phyloP scores from a whole-genome alignment of 768 basidiomycete genomes.

The Tephrocybe sp. region DNA sequence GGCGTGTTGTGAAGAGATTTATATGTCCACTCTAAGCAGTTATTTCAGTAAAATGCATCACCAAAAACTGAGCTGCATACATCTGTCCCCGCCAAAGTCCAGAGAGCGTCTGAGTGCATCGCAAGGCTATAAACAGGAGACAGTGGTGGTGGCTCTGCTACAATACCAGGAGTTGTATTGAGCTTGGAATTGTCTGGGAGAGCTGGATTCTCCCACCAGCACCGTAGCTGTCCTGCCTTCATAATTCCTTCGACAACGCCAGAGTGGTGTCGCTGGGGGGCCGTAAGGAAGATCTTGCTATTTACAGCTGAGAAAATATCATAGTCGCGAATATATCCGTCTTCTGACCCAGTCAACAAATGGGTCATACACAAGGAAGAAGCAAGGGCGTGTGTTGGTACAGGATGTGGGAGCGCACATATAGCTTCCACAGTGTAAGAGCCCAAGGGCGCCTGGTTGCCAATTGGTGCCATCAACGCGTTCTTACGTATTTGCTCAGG shows the following conservation, averaged over 20 bases:
- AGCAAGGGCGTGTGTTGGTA: slow-evolving; percentile 85
- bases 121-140: slow-evolving; percentile 88
- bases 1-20: slow-evolving; percentile 90
- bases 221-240: slow-evolving; percentile 83
- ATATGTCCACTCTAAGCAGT: slow-evolving; percentile 76
- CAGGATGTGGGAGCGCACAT: slow-evolving; percentile 88
- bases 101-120: slow-evolving; percentile 91
- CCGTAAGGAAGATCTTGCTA: slow-evolving; percentile 81
- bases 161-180: slow-evolving; percentile 21
- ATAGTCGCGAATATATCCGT: slow-evolving; percentile 92
- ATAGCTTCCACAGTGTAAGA: slow-evolving; percentile 89
- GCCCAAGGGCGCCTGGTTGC: slow-evolving; percentile 39
- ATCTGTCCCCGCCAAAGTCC: slow-evolving; percentile 86
- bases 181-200: slow-evolving; percentile 28
- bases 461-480: slow-evolving; percentile 34
- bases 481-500: slow-evolving; percentile 56
- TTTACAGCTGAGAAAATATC: slow-evolving; percentile 90
- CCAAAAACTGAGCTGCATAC: slow-evolving; percentile 44
- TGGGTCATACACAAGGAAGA: slow-evolving; percentile 86
- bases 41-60: slow-evolving; percentile 9
- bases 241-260: slow-evolving; percentile 90
- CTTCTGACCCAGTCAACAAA: slow-evolving; percentile 87
- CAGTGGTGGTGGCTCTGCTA: slow-evolving; percentile 49
- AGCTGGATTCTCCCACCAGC: slow-evolving; percentile 87
- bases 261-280: slow-evolving; percentile 86